Conservation (phyloP, 257 asterid species). For the Lithospermum erythrorhizon region DNA sequence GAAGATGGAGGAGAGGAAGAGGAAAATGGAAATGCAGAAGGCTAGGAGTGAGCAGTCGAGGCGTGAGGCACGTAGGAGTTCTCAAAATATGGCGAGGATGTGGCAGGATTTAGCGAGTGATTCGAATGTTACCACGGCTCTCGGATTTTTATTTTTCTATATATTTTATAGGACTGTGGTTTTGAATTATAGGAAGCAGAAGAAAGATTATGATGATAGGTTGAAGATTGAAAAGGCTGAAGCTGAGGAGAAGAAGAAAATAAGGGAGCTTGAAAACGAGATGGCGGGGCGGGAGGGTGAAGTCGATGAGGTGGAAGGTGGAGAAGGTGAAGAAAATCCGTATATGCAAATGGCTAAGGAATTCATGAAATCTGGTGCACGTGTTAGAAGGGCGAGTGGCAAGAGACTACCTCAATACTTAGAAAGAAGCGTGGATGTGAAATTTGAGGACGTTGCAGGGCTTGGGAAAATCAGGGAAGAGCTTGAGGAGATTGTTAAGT, state of each 20-base stretch:
- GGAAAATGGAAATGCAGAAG: constrained; percentile 47
- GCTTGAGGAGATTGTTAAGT: constrained; percentile 96
- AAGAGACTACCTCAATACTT: constrained; percentile 75
- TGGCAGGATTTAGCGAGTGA: constrained; percentile 71
- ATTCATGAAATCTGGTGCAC: constrained; percentile 95
- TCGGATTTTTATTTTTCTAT: constrained; percentile 70
- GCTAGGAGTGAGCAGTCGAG: constrained; percentile 34
- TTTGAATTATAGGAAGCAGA: constrained; percentile 70
- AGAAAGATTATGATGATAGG: constrained; percentile 93
- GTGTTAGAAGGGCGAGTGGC: constrained; percentile 55
- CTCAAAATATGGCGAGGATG: constrained; percentile 37
- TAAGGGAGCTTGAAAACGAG: constrained; percentile 72
- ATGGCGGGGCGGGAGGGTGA: constrained; percentile 48
- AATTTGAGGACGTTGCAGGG: constrained; percentile 94
- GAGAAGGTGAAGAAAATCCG: constrained; percentile 57
- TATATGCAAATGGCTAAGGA: constrained; percentile 64
- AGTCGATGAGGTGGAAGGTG: constrained; percentile 59
- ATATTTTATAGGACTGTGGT: constrained; percentile 72
- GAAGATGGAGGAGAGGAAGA: constrained; percentile 66
- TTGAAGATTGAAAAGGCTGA: constrained; percentile 82
- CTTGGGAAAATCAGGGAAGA: constrained; percentile 92
- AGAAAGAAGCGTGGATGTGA: constrained; percentile 78
- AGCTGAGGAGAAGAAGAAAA: constrained; percentile 86
- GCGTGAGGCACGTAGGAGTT: constrained; percentile 36
- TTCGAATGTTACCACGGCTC: constrained; percentile 49